Conservation (phyloP, 23 red algal species). For the Gracilaria gracilis region DNA sequence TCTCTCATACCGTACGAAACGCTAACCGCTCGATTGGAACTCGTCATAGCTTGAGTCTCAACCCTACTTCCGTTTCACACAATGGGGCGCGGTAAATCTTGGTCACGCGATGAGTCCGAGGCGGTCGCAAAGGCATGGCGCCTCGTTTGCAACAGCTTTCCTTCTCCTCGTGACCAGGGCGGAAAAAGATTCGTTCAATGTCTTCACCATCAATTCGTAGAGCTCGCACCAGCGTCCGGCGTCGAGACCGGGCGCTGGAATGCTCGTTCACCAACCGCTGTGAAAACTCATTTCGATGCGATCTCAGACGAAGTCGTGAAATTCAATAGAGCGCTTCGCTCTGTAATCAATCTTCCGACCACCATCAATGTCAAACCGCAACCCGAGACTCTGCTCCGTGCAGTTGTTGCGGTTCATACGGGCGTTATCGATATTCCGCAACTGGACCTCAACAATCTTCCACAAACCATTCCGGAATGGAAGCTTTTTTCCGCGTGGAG, state of each 20-base stretch:
- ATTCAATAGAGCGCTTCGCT: constrained; percentile 39
- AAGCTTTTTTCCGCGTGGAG: constrained; percentile 63
- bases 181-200: constrained; percentile 48
- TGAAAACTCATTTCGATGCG: constrained; percentile 76
- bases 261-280: constrained; percentile 59
- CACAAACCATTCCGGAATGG: constrained; percentile 43
- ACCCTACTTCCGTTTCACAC: background rate
- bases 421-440: constrained; percentile 30
- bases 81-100: constrained; percentile 73
- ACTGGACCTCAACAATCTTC: constrained; percentile 56
- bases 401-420: constrained; percentile 40
- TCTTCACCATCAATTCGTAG: constrained; percentile 52
- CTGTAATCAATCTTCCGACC: constrained; percentile 39
- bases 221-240: constrained; percentile 33
- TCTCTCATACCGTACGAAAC: background rate
- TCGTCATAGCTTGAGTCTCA: background rate
- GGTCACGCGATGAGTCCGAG: constrained; percentile 71
- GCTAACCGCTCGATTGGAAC: background rate
- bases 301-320: constrained; percentile 59
- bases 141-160: constrained; percentile 13
- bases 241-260: constrained; percentile 42
- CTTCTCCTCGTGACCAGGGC: constrained; percentile 45
- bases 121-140: constrained; percentile 69
- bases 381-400: constrained; percentile 31
- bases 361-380: constrained; percentile 17